Evolutionary conservation across 2,329 filamentous ascomycete genomes (phyloP).

Genomic region (Colletotrichum sansevieriae): DNA sequence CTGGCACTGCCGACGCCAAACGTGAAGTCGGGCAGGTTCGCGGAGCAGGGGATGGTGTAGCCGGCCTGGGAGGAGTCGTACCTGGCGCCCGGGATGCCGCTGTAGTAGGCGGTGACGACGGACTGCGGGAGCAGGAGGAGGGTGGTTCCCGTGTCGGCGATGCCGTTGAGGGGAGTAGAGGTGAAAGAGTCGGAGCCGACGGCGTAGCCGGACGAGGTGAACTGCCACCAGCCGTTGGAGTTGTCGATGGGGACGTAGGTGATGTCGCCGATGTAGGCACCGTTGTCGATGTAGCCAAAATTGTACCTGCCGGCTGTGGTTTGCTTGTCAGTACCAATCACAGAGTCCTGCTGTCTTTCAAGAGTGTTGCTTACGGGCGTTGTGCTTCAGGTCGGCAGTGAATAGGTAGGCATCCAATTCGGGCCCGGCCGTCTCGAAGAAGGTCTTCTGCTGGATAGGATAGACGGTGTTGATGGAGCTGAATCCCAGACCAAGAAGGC

Average conservation of each 20-base stretch:
- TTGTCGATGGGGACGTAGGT: slow-evolving; percentile 68
- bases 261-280: slow-evolving; percentile 68
- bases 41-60: slow-evolving; percentile 59
- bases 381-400: slow-evolving; percentile 42
- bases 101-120: slow-evolving; percentile 46
- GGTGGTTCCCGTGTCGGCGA: slow-evolving; percentile 47
- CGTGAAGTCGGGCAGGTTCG: slow-evolving; percentile 57
- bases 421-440: slow-evolving; percentile 42
- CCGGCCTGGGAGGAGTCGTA: slow-evolving; percentile 45
- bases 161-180: slow-evolving; percentile 41
- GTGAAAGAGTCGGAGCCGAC: slow-evolving; percentile 42
- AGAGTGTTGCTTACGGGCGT: slow-evolving; percentile 20
- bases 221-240: slow-evolving; percentile 74
- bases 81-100: slow-evolving; percentile 43
- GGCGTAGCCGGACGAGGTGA: slow-evolving; percentile 52
- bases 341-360: not conserved
- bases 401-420: slow-evolving; percentile 37
- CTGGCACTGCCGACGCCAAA: slow-evolving; percentile 57
- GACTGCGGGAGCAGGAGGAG: slow-evolving; percentile 46
- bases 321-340: not conserved
- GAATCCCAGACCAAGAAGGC: slow-evolving; percentile 77
- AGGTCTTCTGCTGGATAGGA: slow-evolving; percentile 51
- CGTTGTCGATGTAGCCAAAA: slow-evolving; percentile 65
- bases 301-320: slow-evolving; percentile 54
- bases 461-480: slow-evolving; percentile 53